phyloP scores from a whole-genome alignment of 345 rosid species.

The Rhodamnia rubescens region DNA sequence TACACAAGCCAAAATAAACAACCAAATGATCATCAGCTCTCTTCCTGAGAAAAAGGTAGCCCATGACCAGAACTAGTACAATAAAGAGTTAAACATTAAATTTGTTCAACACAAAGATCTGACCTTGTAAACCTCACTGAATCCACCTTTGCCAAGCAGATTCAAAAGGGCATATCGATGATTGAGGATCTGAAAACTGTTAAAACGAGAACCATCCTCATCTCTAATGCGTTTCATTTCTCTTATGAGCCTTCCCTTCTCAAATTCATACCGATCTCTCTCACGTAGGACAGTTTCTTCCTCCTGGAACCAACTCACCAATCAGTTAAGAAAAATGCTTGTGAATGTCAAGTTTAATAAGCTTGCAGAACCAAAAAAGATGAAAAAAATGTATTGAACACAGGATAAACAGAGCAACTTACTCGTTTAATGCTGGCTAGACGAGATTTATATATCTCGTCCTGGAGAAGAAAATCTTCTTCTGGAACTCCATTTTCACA shows the following conservation, averaged over 20 bases:
- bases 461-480: conserved; percentile 80
- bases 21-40: neutral
- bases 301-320: conserved; percentile 43
- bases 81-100: neutral
- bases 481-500: conserved; percentile 63
- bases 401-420: conserved; percentile 16
- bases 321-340: neutral
- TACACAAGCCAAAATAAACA: conserved; percentile 52
- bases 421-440: conserved; percentile 91
- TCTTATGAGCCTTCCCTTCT: conserved; percentile 92
- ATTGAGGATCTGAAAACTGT: conserved; percentile 87
- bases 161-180: conserved; percentile 83
- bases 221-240: conserved; percentile 98
- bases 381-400: neutral
- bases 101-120: conserved; percentile 13
- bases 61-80: conserved; percentile 6
- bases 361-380: conserved; percentile 1
- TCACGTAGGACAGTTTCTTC: conserved; percentile 86
- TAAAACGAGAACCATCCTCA: conserved; percentile 98
- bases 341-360: neutral
- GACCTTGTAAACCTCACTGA: conserved; percentile 99
- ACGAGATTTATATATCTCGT: conserved; percentile 95
- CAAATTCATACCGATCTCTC: conserved; percentile 94
- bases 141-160: conserved; percentile 99
- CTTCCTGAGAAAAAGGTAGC: conserved; percentile 6